These are phyloP conservation scores for Phtheirospermum japonicum DNA, from an alignment of 257 asterid species.

Conservation along the genomic window DNA sequence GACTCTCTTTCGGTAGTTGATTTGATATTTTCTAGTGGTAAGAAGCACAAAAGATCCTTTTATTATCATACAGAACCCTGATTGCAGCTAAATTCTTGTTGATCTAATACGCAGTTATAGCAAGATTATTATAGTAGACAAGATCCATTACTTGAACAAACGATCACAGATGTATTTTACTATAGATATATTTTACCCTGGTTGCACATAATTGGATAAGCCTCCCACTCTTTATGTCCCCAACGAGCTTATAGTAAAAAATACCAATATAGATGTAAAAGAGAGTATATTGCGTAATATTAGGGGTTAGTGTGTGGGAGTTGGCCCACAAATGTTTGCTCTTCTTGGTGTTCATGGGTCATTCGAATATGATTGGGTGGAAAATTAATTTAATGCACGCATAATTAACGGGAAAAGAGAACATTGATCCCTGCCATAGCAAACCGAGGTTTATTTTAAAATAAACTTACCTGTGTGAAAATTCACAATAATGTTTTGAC, in stretches of 20 bases:
- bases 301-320: slow-evolving; percentile 6
- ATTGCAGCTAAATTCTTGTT: slow-evolving; percentile 32
- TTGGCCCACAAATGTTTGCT: slow-evolving; percentile 51
- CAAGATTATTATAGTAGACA: slow-evolving; percentile 21
- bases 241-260: too few species aligned
- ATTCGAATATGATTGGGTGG: slow-evolving; percentile 50
- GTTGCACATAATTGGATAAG: too few species aligned
- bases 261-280: too few species aligned
- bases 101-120: slow-evolving; percentile 12
- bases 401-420: slow-evolving; percentile 34
- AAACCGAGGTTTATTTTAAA: slow-evolving; percentile 29
- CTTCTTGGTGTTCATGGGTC: slow-evolving; percentile 44
- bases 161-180: slow-evolving; percentile 9
- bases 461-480: neutral
- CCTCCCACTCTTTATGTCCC: too few species aligned
- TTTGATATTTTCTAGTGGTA: too few species aligned
- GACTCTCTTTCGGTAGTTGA: too few species aligned
- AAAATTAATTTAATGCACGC: slow-evolving; percentile 24
- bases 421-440: slow-evolving; percentile 54
- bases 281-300: neutral
- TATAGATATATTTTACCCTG: slow-evolving; percentile 3
- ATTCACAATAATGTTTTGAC: neutral
- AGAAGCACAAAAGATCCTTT: too few species aligned
- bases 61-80: slow-evolving; percentile 28
- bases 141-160: slow-evolving; percentile 29